Evolutionary conservation across 192 early-diverging fungal genomes (phyloP), one percentile per base, ranked within the genome.

Genomic region (Dissophora globulifera): DNA sequence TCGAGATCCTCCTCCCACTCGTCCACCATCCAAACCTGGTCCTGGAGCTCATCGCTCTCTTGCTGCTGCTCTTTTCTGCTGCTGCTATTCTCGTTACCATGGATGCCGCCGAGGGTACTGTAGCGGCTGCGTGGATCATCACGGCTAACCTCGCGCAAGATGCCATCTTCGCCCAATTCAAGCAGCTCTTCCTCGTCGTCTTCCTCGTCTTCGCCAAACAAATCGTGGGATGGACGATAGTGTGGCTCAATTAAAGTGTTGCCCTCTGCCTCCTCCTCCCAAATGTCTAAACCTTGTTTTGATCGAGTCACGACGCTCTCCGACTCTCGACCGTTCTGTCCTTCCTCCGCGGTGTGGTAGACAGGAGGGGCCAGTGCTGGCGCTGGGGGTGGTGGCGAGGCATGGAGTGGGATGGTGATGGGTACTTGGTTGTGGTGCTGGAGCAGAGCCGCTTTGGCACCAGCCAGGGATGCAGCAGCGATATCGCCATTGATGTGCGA

Each of bases 1-100:
- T 76, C 72, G n/a, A 76, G 47, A 16, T 76, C 72, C 51, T 76
- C 72, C 40, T 76, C 72, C 72, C 72, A 76, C 47, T 76, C 72
- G 30, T 76, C 72, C 25, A 76, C 72, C 72, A 76, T 51, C 63
- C 64, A 76, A 0, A 61, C 47, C 43, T 66, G 71, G 4, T 69
- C 50, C 41, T 49, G 31, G 41, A 41, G 58, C n/a, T 67, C 46
- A 8, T 67, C 47, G 1, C 16, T 45, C 8, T 54, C 63, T 11
- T 45, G n/a, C n/a, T n/a, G n/a, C n/a, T n/a, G n/a, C n/a, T n/a
- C n/a, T n/a, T n/a, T n/a, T n/a, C n/a, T n/a, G n/a, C n/a, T n/a
- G n/a, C n/a, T n/a, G n/a, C n/a, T n/a, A n/a, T n/a, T n/a, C n/a
- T n/a, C n/a, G n/a, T n/a, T n/a, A n/a, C n/a, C n/a, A 19, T 42